Evolutionary conservation across 208 protist species (phyloP).

Genomic region (Borovskyia barvae): DNA sequence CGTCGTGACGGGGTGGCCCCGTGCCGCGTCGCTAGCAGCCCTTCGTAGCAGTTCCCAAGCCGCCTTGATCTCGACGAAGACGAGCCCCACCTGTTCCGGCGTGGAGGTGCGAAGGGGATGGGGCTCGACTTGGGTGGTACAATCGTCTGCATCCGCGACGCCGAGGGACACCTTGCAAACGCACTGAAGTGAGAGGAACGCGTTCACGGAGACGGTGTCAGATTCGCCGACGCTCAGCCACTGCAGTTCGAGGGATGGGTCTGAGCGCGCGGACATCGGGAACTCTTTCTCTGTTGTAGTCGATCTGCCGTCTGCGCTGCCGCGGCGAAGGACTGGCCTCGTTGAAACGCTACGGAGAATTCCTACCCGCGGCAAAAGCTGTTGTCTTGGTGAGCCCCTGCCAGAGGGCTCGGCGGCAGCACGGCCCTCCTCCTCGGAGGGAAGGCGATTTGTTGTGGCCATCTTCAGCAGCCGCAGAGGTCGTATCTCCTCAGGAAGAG

Average conservation of each 20-base stretch:
- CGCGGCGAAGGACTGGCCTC: background rate
- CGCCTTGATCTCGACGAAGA: slow-evolving; percentile 16
- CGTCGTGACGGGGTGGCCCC: too few relatives aligned
- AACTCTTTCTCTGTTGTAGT: too few relatives aligned
- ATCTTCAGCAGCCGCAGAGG: background rate
- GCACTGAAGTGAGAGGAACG: background rate
- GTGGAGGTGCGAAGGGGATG: background rate
- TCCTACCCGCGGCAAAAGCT: background rate
- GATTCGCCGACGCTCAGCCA: slow-evolving; percentile 1
- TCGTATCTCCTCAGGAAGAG: background rate
- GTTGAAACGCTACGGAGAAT: background rate
- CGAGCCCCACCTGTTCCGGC: background rate
- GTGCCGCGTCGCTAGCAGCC: background rate
- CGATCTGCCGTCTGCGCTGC: background rate
- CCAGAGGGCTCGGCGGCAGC: too few relatives aligned
- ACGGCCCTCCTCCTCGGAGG: too few relatives aligned
- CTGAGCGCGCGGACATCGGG: background rate
- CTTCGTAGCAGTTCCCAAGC: slow-evolving; percentile 12
- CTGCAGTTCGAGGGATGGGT: slow-evolving; percentile 1
- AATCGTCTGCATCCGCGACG: background rate
- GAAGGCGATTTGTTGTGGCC: too few relatives aligned
- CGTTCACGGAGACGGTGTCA: background rate
- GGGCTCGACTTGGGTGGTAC: background rate
- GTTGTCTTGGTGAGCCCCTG: too few relatives aligned
- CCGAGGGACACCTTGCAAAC: too few relatives aligned